Evolutionary conservation across 176 grass and related monocot genomes (phyloP), one percentile per base, ranked within the genome.

Genomic region (Musa itinerans): DNA sequence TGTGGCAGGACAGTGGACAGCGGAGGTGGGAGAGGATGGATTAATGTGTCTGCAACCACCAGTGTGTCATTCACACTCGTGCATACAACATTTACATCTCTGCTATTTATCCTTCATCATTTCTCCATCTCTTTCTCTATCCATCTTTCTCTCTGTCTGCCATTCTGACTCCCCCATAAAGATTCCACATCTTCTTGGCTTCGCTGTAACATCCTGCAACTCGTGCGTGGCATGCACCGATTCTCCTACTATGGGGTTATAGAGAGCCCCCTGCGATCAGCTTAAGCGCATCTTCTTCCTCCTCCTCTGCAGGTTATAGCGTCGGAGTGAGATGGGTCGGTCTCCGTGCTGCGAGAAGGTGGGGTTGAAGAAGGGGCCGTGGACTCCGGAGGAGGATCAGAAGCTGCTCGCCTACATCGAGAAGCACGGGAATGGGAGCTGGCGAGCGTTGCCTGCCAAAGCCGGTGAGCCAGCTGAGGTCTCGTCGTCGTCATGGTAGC

Each of bases 281-380:
- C 34, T 43, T 43, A 43, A 43, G 34, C 34, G 34, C 34, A 43
- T 43, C 34, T 43, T 43, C 34, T 43, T 43, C 34, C 10, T 65
- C 34, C 24, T 74, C 16, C 52, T 61, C 20, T 53, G 69, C 19
- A 29, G 26, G 22, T 57, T 15, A 6, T 17, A 29, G 61, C 49
- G 56, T 54, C 15, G 21, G 3, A 8, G 6, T 20, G 50, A 1
- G 69, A 96, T 97, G 93, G 93, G 93, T 55, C 81, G 90, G 25
- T 97, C 93, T 27, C 93, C 90, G 16, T 97, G 90, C 82, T 97
- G 93, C 76, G 93, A 97, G 72, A 93, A 97, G 86, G 81, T 92
- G 58, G 90, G 93, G 52, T 79, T 76, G 74, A 76, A 76, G 74
- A 76, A 76, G 74, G 74, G 74, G 15, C 74, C 74, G 1, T 76